These are phyloP conservation scores for Parafenestella ontariensis DNA, from an alignment of 2,329 filamentous ascomycete genomes.

Conservation along the genomic window DNA sequence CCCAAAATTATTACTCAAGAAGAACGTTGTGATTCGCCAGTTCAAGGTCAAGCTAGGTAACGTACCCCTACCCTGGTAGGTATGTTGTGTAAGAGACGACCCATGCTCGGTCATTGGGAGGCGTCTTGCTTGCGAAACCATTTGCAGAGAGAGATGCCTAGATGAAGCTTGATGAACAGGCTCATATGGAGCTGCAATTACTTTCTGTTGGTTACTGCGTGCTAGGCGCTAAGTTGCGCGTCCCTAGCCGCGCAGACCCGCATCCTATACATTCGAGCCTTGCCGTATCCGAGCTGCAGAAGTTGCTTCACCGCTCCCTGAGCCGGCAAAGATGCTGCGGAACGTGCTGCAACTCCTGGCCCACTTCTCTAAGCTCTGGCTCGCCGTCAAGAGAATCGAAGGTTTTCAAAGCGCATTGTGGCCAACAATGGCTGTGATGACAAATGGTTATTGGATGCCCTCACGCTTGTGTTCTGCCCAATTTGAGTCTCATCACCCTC, in stretches of 20 bases:
- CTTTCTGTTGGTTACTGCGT: neutral
- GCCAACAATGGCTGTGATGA: neutral
- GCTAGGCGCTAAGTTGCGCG: neutral
- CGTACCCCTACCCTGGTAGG: constrained; percentile 11
- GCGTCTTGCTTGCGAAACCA: neutral
- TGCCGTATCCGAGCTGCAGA: neutral
- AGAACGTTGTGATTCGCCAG: constrained; percentile 15
- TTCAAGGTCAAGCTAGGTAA: constrained; percentile 17
- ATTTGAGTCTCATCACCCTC: neutral
- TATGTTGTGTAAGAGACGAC: neutral
- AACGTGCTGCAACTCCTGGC: constrained; percentile 6
- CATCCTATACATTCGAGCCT: neutral
- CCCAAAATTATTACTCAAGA: neutral
- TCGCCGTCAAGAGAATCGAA: neutral
- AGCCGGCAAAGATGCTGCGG: constrained; percentile 5
- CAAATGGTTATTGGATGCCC: neutral
- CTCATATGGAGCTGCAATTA: neutral
- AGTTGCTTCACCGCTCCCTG: neutral
- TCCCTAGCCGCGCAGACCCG: neutral
- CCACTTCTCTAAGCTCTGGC: constrained; percentile 1
- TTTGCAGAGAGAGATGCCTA: neutral
- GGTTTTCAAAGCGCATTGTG: neutral
- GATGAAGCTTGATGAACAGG: neutral
- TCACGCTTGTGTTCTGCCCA: neutral
- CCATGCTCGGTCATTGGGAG: neutral